phyloP scores from a whole-genome alignment of 352 stramenopile species.

The Phytophthora pisi region DNA sequence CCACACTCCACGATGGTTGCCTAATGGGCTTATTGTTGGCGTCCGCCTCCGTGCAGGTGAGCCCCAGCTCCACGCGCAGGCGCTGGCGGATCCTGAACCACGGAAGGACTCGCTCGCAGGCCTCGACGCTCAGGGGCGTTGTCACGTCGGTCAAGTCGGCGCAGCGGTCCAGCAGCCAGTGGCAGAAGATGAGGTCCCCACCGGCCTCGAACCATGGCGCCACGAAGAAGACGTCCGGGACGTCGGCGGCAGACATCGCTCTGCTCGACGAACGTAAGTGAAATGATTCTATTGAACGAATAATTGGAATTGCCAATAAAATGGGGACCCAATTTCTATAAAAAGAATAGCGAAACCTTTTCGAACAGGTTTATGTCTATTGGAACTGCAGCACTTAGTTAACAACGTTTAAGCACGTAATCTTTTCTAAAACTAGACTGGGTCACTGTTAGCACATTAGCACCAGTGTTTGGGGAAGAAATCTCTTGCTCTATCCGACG shows the following conservation, averaged over 20 bases:
- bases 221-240: neutral
- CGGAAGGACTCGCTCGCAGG: conserved; percentile 21
- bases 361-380: no score
- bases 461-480: no score
- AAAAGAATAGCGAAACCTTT: no score
- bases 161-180: conserved; percentile 58
- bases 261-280: no score
- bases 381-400: no score
- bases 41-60: conserved; percentile 5
- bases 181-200: conserved; percentile 44
- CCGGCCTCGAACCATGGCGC: conserved; percentile 41
- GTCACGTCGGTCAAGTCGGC: conserved; percentile 33
- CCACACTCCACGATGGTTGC: neutral
- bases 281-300: no score
- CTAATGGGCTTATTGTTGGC: neutral
- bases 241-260: neutral
- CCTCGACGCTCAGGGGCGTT: conserved; percentile 18
- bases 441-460: no score
- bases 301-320: no score
- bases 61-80: conserved; percentile 40
- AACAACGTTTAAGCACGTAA: no score
- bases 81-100: conserved; percentile 47
- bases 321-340: no score
- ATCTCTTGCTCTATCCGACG: no score
- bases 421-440: no score